Conservation (phyloP, 345 rosid species). For the Durio zibethinus region DNA sequence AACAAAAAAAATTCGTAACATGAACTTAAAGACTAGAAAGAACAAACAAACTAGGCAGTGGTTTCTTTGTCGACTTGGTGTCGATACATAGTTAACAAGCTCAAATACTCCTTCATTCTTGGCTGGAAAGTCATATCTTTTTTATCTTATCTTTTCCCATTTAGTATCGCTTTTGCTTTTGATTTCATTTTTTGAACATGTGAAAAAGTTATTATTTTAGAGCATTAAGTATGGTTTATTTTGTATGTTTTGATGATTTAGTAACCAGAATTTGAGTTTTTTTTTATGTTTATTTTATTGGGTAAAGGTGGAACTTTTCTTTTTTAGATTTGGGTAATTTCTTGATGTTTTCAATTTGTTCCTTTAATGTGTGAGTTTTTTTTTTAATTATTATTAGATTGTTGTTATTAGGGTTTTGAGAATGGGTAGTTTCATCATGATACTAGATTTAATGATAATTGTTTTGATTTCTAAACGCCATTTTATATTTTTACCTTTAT, state of each 20-base stretch:
- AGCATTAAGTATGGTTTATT: background rate
- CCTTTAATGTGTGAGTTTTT: background rate
- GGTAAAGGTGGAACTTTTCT: background rate
- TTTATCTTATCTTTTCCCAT: constrained; percentile 1
- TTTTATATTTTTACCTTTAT: background rate
- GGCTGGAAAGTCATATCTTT: constrained; percentile 53
- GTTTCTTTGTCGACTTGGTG: constrained; percentile 74
- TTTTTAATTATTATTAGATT: background rate
- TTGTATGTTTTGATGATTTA: background rate
- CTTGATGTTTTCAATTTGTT: background rate
- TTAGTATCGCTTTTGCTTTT: background rate
- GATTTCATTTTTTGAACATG: background rate
- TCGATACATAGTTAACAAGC: constrained; percentile 67
- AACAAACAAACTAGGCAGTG: too few species aligned
- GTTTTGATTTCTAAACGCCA: background rate
- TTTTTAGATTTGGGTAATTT: background rate
- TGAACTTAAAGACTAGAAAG: background rate
- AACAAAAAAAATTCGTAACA: background rate
- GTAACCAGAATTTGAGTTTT: background rate
- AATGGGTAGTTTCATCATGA: background rate
- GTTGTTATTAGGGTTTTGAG: constrained; percentile 1
- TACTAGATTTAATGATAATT: constrained; percentile 3
- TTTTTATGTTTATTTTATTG: background rate
- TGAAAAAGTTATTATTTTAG: background rate
- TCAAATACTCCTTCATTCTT: constrained; percentile 63